A percentile compares a stretch with the other conserved stretches of the same genome.
These are phyloP conservation scores for Waltergamsia citrina DNA, from an alignment of 2,329 filamentous ascomycete genomes.

Conservation along the genomic window DNA sequence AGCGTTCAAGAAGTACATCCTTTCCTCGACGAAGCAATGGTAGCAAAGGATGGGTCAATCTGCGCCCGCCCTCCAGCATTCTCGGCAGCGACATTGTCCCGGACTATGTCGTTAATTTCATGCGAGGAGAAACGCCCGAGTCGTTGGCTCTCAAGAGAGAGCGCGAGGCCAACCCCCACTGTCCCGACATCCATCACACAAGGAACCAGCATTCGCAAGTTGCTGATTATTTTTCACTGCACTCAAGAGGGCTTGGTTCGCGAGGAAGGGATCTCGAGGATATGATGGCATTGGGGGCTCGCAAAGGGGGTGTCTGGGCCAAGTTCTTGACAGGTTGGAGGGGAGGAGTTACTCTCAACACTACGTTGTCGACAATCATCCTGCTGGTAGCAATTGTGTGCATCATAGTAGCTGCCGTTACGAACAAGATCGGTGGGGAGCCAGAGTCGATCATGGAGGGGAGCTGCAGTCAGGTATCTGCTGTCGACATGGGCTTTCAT, in stretches of 20 bases:
- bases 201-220: neutral
- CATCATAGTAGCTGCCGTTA: slow-evolving; percentile 26
- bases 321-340: slow-evolving; percentile 33
- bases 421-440: slow-evolving; percentile 18
- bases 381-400: slow-evolving; percentile 26
- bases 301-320: slow-evolving; percentile 12
- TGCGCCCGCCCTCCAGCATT: slow-evolving; percentile 17
- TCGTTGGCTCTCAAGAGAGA: slow-evolving; percentile 35
- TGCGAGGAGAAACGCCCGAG: slow-evolving; percentile 46
- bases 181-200: slow-evolving; percentile 13
- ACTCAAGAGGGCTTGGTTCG: slow-evolving; percentile 3
- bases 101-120: slow-evolving; percentile 45
- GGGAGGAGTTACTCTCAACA: slow-evolving; percentile 33
- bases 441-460: slow-evolving; percentile 28
- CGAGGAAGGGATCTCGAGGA: slow-evolving; percentile 2
- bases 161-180: slow-evolving; percentile 13
- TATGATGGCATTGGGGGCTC: neutral
- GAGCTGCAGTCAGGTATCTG: slow-evolving; percentile 22
- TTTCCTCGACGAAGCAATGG: neutral
- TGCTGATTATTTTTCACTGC: slow-evolving; percentile 1
- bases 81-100: slow-evolving; percentile 37
- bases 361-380: slow-evolving; percentile 26
- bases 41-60: slow-evolving; percentile 13
- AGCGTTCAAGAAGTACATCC: slow-evolving; percentile 1
- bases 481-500: slow-evolving; percentile 30